Conservation (phyloP, 75 land plant genomes). For the Selaginella moellendorffii region DNA sequence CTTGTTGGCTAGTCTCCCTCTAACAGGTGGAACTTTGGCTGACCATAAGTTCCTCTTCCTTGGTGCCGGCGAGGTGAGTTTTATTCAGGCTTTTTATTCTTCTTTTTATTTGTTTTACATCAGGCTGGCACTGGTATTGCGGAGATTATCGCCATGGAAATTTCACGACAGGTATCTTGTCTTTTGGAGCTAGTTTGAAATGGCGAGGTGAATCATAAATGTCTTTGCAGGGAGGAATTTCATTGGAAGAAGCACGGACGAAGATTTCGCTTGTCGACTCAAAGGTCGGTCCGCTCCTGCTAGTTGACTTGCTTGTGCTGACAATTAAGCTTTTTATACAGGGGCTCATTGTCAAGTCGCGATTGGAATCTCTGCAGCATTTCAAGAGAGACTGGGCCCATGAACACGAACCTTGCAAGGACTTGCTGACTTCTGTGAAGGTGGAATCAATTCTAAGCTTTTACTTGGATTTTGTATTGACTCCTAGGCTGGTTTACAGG, state of each 20-base stretch:
- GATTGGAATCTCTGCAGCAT: conserved; percentile 61
- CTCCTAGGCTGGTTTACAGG: no score
- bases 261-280: conserved; percentile 89
- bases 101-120: no score
- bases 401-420: conserved; percentile 57
- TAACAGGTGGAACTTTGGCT: conserved; percentile 69
- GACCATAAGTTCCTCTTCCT: conserved; percentile 87
- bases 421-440: conserved; percentile 58
- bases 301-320: background rate
- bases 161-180: conserved; percentile 60
- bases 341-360: conserved; percentile 74
- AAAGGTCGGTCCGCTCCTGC: no score
- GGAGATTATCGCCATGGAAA: conserved; percentile 74
- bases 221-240: conserved; percentile 41
- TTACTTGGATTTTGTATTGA: background rate
- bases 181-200: background rate
- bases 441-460: conserved; percentile 14
- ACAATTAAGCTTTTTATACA: conserved; percentile 11
- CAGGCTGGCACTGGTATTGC: conserved; percentile 95
- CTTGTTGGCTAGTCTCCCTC: conserved; percentile 50
- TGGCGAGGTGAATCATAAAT: background rate
- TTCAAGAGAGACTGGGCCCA: conserved; percentile 78
- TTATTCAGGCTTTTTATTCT: background rate
- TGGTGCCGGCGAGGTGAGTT: conserved; percentile 87
- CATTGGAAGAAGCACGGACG: conserved; percentile 59